phyloP scores from a whole-genome alignment of 1,284 basidiomycete genomes.

The Rugosomyces carneus region DNA sequence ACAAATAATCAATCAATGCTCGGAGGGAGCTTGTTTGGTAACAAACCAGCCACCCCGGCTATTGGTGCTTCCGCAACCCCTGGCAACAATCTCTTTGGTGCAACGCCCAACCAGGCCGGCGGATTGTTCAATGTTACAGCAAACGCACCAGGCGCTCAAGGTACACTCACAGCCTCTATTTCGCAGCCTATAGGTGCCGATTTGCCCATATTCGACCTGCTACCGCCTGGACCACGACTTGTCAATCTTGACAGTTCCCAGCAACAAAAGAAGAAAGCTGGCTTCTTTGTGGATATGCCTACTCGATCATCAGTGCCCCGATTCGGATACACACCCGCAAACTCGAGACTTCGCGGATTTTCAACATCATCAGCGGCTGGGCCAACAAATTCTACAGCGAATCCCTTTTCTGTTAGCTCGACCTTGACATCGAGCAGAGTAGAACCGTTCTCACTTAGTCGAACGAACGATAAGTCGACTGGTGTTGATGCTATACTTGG shows the following conservation, averaged over 20 bases:
- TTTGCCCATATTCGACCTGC: conserved; percentile 69
- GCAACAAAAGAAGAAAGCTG: conserved; percentile 68
- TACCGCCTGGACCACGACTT: conserved; percentile 61
- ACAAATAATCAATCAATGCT: conserved; percentile 22
- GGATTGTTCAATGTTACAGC: conserved; percentile 36
- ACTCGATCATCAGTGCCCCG: conserved; percentile 59
- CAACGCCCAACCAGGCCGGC: conserved; percentile 21
- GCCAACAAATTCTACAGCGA: conserved; percentile 25
- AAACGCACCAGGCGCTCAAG: conserved; percentile 37
- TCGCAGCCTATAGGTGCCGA: conserved; percentile 88
- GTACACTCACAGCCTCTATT: conserved; percentile 76
- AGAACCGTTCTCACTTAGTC: conserved; percentile 45
- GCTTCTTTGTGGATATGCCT: conserved; percentile 65
- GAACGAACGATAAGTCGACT: conserved; percentile 33
- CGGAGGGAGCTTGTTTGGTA: conserved; percentile 41
- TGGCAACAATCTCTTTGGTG: conserved; percentile 43
- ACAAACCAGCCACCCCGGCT: conserved; percentile 31
- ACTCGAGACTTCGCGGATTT: conserved; percentile 68
- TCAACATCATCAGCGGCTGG: conserved; percentile 33
- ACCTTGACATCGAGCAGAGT: conserved; percentile 49
- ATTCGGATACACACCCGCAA: conserved; percentile 57
- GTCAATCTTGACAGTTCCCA: conserved; percentile 51
- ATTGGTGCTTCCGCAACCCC: conserved; percentile 32
- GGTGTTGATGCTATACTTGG: conserved; percentile 40
- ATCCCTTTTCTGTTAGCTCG: conserved; percentile 29